Evolutionary conservation across 2,329 filamentous ascomycete genomes (phyloP), one percentile per base, ranked within the genome.

Genomic region (Trichoderma polysporum): DNA sequence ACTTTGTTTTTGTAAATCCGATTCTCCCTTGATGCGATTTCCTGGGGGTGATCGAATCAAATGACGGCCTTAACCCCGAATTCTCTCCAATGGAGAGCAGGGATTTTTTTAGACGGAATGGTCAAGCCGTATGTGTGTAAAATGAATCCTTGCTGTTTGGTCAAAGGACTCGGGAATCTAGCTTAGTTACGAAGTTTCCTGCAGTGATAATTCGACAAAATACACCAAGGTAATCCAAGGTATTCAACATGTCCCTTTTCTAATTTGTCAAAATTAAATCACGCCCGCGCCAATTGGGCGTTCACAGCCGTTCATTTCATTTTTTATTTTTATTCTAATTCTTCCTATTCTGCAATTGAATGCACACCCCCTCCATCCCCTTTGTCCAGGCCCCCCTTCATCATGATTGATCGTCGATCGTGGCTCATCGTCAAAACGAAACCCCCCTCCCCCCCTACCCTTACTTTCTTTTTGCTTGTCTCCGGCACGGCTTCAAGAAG

Each of bases 401-500:
- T 63, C 60, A 56, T 56, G 60, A 33, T 13, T 35, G 60, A 64
- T 64, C 60, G 60, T 56, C 60, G 60, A 64, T 64, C 60, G 60
- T 56, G 60, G 60, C 60, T 56, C 39, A 31, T 52, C 22, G 31
- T 50, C n/a, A n/a, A n/a, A n/a, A n/a, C n/a, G n/a, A n/a, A n/a
- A n/a, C n/a, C n/a, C n/a, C n/a, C n/a, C n/a, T 15, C 41, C 41
- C 17, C 37, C n/a, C 37, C 60, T 19, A 45, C 41, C 49, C 60
- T 19, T 54, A 22, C 31, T 15, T 22, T 22, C 22, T 31, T 35
- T 17, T 19, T 61, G 41, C 41, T n/a, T 35, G 49, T 53, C 35
- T 56, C 60, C 60, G 60, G 60, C 60, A 47, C 60, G 60, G 60
- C 60, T 56, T 64, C 60, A 64, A 64, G 60, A 54, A 56, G 60